A percentile compares a stretch with the other conserved stretches of the same genome.
Conservation (phyloP, 2,329 filamentous ascomycete species). For the Xylaria sp. region DNA sequence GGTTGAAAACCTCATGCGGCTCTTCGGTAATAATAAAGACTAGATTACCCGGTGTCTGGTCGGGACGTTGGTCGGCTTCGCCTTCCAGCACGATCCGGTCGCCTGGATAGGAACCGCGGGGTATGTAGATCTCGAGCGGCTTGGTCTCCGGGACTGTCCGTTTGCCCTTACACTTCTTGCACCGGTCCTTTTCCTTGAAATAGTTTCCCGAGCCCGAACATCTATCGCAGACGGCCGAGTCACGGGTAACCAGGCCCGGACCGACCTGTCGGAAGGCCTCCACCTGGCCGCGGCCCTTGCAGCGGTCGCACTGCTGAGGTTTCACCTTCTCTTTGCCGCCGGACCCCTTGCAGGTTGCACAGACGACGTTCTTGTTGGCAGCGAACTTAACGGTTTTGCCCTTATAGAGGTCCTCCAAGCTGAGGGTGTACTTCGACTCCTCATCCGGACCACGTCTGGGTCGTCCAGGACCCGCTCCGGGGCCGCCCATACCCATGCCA, state of each 20-base stretch:
- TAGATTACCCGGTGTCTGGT: constrained; percentile 89
- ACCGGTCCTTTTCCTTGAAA: constrained; percentile 95
- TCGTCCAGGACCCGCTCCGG: constrained; percentile 53
- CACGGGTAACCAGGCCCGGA: constrained; percentile 81
- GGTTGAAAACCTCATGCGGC: constrained; percentile 78
- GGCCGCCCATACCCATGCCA: constrained; percentile 48
- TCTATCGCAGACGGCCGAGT: constrained; percentile 76
- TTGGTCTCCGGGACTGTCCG: constrained; percentile 87
- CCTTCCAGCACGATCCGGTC: constrained; percentile 89
- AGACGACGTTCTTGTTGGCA: constrained; percentile 92
- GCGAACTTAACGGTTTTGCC: constrained; percentile 98
- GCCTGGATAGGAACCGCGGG: constrained; percentile 81
- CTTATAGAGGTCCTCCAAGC: constrained; percentile 94
- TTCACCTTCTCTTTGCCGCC: constrained; percentile 94
- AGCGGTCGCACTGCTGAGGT: constrained; percentile 78
- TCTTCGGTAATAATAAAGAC: constrained; percentile 86
- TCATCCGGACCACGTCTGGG: constrained; percentile 78
- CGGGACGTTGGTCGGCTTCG: constrained; percentile 90
- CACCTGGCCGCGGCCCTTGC: constrained; percentile 77
- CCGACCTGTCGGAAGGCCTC: constrained; percentile 82
- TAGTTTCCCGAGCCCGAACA: constrained; percentile 85
- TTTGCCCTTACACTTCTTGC: constrained; percentile 98
- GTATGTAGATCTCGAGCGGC: constrained; percentile 94
- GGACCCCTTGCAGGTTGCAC: constrained; percentile 81
- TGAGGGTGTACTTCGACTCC: constrained; percentile 88